A percentile compares a stretch with the other conserved stretches of the same genome.
Conservation (phyloP, 23 red algal species). For the Gracilaria vermiculophylla region DNA sequence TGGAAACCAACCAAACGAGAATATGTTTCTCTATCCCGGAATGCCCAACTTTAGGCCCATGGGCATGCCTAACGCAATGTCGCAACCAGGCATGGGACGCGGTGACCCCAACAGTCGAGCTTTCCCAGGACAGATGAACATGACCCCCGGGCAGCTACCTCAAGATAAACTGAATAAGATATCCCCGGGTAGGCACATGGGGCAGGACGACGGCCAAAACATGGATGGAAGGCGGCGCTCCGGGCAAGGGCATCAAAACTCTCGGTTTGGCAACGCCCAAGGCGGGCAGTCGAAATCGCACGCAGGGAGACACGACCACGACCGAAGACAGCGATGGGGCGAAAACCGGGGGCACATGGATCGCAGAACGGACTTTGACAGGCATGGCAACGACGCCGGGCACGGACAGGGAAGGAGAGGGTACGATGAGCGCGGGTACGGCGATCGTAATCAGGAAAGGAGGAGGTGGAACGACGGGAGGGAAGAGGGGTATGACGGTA, state of each 20-base stretch:
- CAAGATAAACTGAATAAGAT: slow-evolving; percentile 13
- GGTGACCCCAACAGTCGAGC: slow-evolving; percentile 20
- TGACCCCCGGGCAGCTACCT: neutral
- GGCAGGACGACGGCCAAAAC: slow-evolving; percentile 7
- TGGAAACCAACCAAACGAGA: slow-evolving; percentile 3
- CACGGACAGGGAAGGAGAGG: slow-evolving; percentile 17
- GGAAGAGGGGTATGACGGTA: slow-evolving; percentile 30
- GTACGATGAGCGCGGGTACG: slow-evolving; percentile 27
- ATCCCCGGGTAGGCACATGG: neutral
- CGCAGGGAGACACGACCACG: slow-evolving; percentile 34
- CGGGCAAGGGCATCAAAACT: slow-evolving; percentile 4
- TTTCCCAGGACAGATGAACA: slow-evolving; percentile 39
- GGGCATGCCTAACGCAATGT: neutral
- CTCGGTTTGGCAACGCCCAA: slow-evolving; percentile 29
- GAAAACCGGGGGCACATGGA: slow-evolving; percentile 32
- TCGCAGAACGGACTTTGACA: slow-evolving; percentile 29
- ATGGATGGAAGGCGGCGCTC: slow-evolving; percentile 11
- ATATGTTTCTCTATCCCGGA: slow-evolving; percentile 6
- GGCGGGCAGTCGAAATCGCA: slow-evolving; percentile 7
- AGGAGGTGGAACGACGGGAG: slow-evolving; percentile 32
- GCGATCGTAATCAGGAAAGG: slow-evolving; percentile 55
- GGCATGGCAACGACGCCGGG: slow-evolving; percentile 32
- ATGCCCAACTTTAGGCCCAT: neutral
- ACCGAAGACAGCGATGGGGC: slow-evolving; percentile 34
- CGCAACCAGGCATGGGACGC: slow-evolving; percentile 4